Base-by-base conservation (phyloP, 257 asterid genomes). In the Misopates orontium region DNA sequence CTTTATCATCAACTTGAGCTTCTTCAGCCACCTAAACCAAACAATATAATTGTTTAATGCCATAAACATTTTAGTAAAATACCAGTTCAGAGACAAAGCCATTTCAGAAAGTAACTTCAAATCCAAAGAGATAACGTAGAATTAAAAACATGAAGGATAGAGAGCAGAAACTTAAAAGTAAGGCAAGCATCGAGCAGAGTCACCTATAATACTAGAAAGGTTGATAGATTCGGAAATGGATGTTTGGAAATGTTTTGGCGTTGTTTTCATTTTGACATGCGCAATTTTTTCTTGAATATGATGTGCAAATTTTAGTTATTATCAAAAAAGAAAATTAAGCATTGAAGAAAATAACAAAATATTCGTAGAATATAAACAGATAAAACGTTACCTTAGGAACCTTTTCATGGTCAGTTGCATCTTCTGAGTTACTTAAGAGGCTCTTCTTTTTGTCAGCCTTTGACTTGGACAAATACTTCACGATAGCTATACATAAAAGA, bases 381-480 rank as follows among this genome's bases (percentile, higher is more conserved):
- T 36, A 3, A 60, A 64, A 21, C 11, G 70, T 32, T 70, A 80
- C 85, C 88, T 82, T 83, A 53, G 83, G 23, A 50, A 40, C 59
- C 65, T 60, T 70, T 62, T 66, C 84, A 70, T 62, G 81, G 47
- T 68, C 77, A 47, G 48, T 64, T 14, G 80, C 31, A 57, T 75
- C 95, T 58, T 83, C 71, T 18, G 85, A 57, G 54, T 78, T 75
- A 71, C 94, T 91, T 70, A 93, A 75, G 56, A 93, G 81, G 60
- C 96, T 93, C 95, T 90, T 90, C 83, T 57, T 90, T 78, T 82
- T 87, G 70, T 83, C 86, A 56, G 81, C 73, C 79, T 82, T 93
- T 50, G 96, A 82, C 79, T 93, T 93, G 60, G 94, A 95, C 75
- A 90, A 69, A 80, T 90, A 93, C 59, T 73, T 68, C 67, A 88